Evolutionary conservation across 2,329 filamentous ascomycete species (phyloP), one percentile per base, ranked within the genome.

Genomic region (Coniochaeta sp.): DNA sequence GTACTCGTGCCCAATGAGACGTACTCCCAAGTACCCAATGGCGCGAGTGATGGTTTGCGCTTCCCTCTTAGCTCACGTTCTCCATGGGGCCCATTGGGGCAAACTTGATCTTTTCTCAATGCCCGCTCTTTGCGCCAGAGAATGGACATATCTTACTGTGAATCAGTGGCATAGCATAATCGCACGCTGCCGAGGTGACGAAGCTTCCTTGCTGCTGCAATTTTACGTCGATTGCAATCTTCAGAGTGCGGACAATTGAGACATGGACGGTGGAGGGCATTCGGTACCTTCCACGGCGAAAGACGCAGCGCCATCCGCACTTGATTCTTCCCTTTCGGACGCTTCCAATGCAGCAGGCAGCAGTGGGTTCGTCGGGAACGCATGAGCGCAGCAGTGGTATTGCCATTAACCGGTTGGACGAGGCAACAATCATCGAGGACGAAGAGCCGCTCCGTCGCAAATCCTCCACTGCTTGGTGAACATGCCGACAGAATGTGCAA

Each of bases 1-100:
- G 61, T 67, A 65, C 65, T 58, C 63, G 19, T 19, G 38, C 16
- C 38, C 38, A 40, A 40, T 17, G 16, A 19, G 16, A 40, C n/a
- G 38, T 40, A 40, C 16, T 40, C 9, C 34, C 2, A 17, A 26
- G 44, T 59, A 60, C 43, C 43, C 43, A 44, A 22, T 24, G 7
- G 7, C 31, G 8, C 7, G 7, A 38, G 16, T 44, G 43, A 19
- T 44, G 6, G 43, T 44, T 19, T n/a, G n/a, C n/a, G n/a, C n/a
- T n/a, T 24, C 40, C 6, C 7, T 44, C n/a, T 19, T 19, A 44
- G 3, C 16, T 12, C 34, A 12, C 34, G 11, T 38, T 38, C 34
- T 38, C 34, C 5, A 38, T 17, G 3, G 16, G 16, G 16, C 11
- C 34, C 34, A 4, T 38, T 38, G 28, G 28, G 6, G 34, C 6